A percentile compares a stretch with the other conserved stretches of the same genome.
These are phyloP conservation scores for Phanerochaete carnosa DNA, from an alignment of 768 basidiomycete species.

Conservation along the genomic window DNA sequence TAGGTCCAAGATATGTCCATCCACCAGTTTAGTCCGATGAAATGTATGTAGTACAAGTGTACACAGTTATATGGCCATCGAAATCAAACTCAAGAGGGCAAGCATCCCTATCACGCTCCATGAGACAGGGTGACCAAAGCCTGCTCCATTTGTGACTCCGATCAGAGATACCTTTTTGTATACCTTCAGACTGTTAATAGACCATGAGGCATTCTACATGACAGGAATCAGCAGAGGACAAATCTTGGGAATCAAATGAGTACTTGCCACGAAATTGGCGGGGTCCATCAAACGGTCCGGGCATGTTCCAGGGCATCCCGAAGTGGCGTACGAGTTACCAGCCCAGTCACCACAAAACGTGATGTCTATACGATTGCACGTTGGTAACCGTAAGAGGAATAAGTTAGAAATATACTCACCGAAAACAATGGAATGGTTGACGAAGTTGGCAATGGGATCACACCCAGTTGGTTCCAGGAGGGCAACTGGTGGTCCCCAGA, in stretches of 20 bases:
- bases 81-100: no score
- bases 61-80: no score
- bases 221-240: background rate
- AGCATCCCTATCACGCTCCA: no score
- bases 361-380: conserved; percentile 48
- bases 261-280: conserved; percentile 63
- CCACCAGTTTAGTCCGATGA: no score
- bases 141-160: background rate
- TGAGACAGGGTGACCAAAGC: background rate
- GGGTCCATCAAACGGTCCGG: conserved; percentile 60
- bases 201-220: conserved; percentile 50
- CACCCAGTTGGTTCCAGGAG: conserved; percentile 51
- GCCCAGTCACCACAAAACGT: conserved; percentile 86
- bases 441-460: conserved; percentile 55
- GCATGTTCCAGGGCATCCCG: conserved; percentile 75
- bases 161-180: conserved; percentile 49
- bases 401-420: conserved; percentile 40
- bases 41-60: no score
- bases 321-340: conserved; percentile 74
- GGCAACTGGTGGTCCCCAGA: conserved; percentile 70
- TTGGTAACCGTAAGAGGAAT: background rate
- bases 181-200: conserved; percentile 74
- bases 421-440: conserved; percentile 72
- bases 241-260: background rate
- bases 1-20: no score